phyloP scores from a whole-genome alignment of 2,329 filamentous ascomycete genomes.

The Atkinsonella hypoxylon region DNA sequence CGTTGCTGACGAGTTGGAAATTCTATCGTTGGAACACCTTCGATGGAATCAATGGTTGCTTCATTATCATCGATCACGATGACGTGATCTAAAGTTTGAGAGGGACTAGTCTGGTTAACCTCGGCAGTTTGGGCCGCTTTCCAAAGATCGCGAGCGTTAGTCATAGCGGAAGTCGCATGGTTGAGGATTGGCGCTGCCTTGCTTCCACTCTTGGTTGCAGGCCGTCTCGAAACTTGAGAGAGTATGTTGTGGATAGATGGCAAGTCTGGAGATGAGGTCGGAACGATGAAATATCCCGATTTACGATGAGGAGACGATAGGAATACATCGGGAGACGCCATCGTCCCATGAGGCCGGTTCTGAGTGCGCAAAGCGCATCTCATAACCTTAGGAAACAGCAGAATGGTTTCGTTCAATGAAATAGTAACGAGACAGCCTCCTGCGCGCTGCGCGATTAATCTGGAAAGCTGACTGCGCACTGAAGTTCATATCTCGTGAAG shows the following conservation, averaged over 20 bases:
- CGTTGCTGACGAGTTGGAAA: not conserved
- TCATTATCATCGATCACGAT: conserved; percentile 3
- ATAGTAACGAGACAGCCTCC: not conserved
- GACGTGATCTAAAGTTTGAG: not conserved
- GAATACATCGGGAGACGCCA: conserved; percentile 23
- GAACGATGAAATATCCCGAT: conserved; percentile 18
- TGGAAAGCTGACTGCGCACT: not conserved
- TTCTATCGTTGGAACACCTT: not conserved
- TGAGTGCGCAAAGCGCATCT: conserved; percentile 37
- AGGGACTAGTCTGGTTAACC: conserved; percentile 1
- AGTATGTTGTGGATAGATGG: conserved; percentile 39
- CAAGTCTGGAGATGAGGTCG: conserved; percentile 43
- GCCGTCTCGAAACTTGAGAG: conserved; percentile 21
- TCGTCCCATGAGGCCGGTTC: conserved; percentile 15
- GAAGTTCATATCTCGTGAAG: not conserved
- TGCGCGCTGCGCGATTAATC: not conserved
- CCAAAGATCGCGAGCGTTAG: conserved; percentile 28
- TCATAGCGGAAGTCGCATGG: conserved; percentile 26
- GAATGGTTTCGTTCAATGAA: conserved; percentile 10
- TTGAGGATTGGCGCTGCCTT: conserved; percentile 25
- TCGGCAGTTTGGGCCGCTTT: conserved; percentile 17
- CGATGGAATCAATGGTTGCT: conserved; percentile 1
- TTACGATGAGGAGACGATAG: conserved; percentile 19
- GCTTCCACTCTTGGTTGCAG: conserved; percentile 24
- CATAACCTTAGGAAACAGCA: conserved; percentile 18